phyloP scores from a whole-genome alignment of 257 asterid species.

The Oldenlandia corymbosa region DNA sequence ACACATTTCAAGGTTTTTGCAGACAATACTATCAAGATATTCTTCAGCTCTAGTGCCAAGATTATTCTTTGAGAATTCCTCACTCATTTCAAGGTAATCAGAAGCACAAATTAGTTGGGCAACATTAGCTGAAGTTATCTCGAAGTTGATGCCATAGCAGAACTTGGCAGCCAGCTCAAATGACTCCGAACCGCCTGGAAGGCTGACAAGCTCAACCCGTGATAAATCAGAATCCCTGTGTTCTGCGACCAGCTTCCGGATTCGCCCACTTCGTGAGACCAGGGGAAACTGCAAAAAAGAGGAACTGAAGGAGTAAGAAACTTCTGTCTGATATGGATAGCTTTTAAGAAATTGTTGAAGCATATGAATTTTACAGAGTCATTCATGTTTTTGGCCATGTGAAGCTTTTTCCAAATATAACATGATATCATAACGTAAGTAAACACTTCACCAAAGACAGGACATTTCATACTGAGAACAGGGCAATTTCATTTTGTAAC shows the following conservation, averaged over 20 bases:
- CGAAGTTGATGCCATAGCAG: slow-evolving; percentile 85
- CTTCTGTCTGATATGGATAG: background rate
- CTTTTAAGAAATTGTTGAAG: no score
- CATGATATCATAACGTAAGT: background rate
- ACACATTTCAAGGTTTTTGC: slow-evolving; percentile 80
- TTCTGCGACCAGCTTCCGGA: slow-evolving; percentile 73
- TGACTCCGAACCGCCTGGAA: slow-evolving; percentile 85
- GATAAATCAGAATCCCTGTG: slow-evolving; percentile 64
- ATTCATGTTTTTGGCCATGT: background rate
- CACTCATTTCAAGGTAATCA: slow-evolving; percentile 87
- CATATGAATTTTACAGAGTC: background rate
- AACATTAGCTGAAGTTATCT: slow-evolving; percentile 74
- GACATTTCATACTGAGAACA: background rate
- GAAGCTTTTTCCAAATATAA: background rate
- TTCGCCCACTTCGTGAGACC: slow-evolving; percentile 86
- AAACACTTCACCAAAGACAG: no score
- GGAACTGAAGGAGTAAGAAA: slow-evolving; percentile 3
- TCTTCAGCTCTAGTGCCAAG: slow-evolving; percentile 75
- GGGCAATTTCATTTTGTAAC: background rate
- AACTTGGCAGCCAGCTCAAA: slow-evolving; percentile 90
- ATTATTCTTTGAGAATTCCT: slow-evolving; percentile 71
- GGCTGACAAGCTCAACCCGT: slow-evolving; percentile 58
- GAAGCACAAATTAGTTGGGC: slow-evolving; percentile 77
- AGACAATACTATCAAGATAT: slow-evolving; percentile 58
- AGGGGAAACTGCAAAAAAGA: slow-evolving; percentile 87